Percentiles rank a stretch among this genome's conserved stretches.
Conservation (phyloP, 805 yeast genomes). For the Metschnikowia hibisci region DNA sequence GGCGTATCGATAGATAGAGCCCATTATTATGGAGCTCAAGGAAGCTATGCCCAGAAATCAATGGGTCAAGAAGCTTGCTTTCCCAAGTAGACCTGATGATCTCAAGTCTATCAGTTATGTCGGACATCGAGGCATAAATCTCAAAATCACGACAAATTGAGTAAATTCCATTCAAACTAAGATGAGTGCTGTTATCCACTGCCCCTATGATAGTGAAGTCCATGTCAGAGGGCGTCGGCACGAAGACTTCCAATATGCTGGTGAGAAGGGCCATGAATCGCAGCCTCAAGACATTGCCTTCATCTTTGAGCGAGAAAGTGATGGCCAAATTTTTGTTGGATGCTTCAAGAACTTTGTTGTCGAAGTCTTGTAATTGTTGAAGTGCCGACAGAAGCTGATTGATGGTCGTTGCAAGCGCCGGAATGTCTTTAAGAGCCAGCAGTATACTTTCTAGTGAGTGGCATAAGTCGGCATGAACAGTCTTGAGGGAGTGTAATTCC, state of each 20-base stretch:
- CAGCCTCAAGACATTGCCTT: constrained; percentile 2
- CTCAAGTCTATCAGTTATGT: constrained; percentile 7
- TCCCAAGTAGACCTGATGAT: constrained; percentile 13
- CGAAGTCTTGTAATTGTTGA: constrained; percentile 19
- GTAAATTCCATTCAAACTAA: constrained; percentile 4
- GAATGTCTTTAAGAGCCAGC: background rate
- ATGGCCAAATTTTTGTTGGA: constrained; percentile 13
- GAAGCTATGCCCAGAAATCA: constrained; percentile 8
- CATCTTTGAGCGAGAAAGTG: constrained; percentile 2
- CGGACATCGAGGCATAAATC: constrained; percentile 9
- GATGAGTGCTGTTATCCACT: background rate
- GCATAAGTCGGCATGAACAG: constrained; percentile 23
- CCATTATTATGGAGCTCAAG: constrained; percentile 8
- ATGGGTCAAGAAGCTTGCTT: constrained; percentile 9
- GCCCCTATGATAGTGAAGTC: constrained; percentile 2
- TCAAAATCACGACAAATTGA: constrained; percentile 7
- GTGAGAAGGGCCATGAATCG: constrained; percentile 6
- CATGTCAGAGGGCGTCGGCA: constrained; percentile 4
- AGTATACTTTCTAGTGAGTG: constrained; percentile 13
- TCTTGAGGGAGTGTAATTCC: constrained; percentile 26
- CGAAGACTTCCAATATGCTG: constrained; percentile 5
- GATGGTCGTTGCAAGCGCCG: constrained; percentile 3
- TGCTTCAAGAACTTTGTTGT: constrained; percentile 13
- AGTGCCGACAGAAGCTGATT: constrained; percentile 20
- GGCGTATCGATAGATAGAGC: background rate